These are phyloP conservation scores for Pseudozyma tsukubaensis DNA, from an alignment of 1,284 basidiomycete genomes.

Conservation along the genomic window DNA sequence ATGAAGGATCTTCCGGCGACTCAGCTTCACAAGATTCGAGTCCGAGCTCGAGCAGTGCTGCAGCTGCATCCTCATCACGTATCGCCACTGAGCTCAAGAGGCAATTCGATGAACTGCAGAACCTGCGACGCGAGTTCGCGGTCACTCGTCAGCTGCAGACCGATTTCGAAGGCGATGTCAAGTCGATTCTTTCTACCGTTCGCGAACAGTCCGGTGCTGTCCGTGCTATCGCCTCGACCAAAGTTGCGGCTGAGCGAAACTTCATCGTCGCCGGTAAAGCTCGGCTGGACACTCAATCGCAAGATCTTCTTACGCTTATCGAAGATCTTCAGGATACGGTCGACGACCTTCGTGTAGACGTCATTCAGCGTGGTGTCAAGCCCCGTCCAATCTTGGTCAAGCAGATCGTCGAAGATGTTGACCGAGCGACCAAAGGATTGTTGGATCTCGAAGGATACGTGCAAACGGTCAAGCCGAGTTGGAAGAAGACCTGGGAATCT, in stretches of 20 bases:
- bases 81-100: constrained; percentile 78
- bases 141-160: constrained; percentile 92
- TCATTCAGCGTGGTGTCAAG: constrained; percentile 86
- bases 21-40: background rate
- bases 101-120: constrained; percentile 94
- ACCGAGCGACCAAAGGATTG: constrained; percentile 78
- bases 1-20: constrained; percentile 5
- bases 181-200: constrained; percentile 81
- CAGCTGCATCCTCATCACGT: constrained; percentile 17
- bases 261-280: constrained; percentile 92
- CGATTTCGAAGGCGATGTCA: constrained; percentile 90
- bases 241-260: constrained; percentile 85
- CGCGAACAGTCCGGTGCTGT: constrained; percentile 86
- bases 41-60: background rate
- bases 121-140: constrained; percentile 89
- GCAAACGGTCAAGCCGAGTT: constrained; percentile 89
- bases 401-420: constrained; percentile 80
- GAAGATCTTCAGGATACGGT: constrained; percentile 94
- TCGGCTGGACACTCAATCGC: constrained; percentile 86
- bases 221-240: constrained; percentile 76
- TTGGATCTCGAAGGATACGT: constrained; percentile 85
- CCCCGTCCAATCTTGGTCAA: constrained; percentile 82
- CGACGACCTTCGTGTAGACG: constrained; percentile 90
- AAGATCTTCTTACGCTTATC: constrained; percentile 89
- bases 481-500: constrained; percentile 98